These are phyloP conservation scores for Amanita fuliginea DNA, from an alignment of 768 basidiomycete genomes.

Conservation along the genomic window DNA sequence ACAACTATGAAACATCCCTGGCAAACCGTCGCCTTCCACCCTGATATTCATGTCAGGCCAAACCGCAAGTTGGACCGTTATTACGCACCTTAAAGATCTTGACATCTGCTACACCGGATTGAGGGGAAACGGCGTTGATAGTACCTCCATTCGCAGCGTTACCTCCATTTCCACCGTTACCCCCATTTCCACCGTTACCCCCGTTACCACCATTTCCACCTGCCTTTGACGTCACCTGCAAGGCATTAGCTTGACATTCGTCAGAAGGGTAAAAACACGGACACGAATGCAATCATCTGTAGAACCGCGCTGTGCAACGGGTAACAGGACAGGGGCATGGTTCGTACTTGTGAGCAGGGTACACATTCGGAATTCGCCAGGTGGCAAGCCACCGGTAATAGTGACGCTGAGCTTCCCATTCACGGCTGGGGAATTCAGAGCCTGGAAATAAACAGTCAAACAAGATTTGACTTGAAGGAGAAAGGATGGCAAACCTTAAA, in stretches of 20 bases:
- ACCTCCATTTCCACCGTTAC: too few relatives aligned
- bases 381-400: constrained; percentile 45
- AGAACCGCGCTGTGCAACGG: constrained; percentile 50
- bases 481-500: constrained; percentile 26
- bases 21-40: background rate
- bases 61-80: background rate
- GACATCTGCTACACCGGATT: background rate
- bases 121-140: too few relatives aligned
- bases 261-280: constrained; percentile 13
- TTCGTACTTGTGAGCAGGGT: constrained; percentile 48
- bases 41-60: background rate
- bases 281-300: constrained; percentile 55
- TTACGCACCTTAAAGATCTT: background rate
- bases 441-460: constrained; percentile 32
- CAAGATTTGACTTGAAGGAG: background rate
- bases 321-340: constrained; percentile 46
- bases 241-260: constrained; percentile 4
- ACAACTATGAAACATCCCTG: background rate
- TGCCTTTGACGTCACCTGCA: constrained; percentile 20
- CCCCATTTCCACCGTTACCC: background rate
- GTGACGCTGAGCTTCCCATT: constrained; percentile 37
- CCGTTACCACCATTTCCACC: background rate
- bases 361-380: constrained; percentile 46
- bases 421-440: constrained; percentile 31
- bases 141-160: too few relatives aligned